phyloP scores from a whole-genome alignment of 1,284 basidiomycete genomes.

The Peniophora sp. region DNA sequence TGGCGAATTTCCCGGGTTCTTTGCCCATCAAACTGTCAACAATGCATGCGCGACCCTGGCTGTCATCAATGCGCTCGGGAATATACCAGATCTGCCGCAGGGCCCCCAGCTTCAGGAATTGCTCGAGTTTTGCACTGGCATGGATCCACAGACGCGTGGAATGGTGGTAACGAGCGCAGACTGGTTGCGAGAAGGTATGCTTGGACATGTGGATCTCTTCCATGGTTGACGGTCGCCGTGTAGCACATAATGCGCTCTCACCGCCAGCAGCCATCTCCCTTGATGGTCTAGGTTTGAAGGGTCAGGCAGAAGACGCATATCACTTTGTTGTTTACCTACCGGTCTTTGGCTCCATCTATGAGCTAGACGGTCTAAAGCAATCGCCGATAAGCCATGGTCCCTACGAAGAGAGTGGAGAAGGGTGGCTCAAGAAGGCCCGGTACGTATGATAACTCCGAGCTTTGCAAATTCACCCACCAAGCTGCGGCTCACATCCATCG shows the following conservation, averaged over 20 bases:
- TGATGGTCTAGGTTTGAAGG: constrained; percentile 66
- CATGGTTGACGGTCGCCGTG: too few species aligned
- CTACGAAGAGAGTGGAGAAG: constrained; percentile 58
- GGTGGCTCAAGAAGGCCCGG: constrained; percentile 78
- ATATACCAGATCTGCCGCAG: constrained; percentile 64
- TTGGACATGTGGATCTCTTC: too few species aligned
- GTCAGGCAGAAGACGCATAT: constrained; percentile 80
- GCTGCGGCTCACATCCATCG: constrained; percentile 5
- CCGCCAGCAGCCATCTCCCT: constrained; percentile 79
- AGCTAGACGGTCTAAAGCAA: constrained; percentile 82
- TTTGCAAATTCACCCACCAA: not conserved
- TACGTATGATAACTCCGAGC: constrained; percentile 21
- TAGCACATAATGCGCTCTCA: constrained; percentile 82
- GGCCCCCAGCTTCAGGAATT: constrained; percentile 72
- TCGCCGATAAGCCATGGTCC: constrained; percentile 75
- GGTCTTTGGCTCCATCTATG: constrained; percentile 74
- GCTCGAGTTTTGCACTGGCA: constrained; percentile 69
- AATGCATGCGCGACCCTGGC: constrained; percentile 92
- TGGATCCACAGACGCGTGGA: constrained; percentile 83
- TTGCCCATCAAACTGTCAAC: constrained; percentile 89
- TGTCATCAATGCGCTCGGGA: constrained; percentile 88
- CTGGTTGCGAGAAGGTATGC: constrained; percentile 52
- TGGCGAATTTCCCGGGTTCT: constrained; percentile 75
- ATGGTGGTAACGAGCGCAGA: constrained; percentile 83
- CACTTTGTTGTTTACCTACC: constrained; percentile 92